Percentiles rank a stretch among this genome's conserved stretches.
Conservation (phyloP, 208 protist genomes). For the Hexamita inflata region DNA sequence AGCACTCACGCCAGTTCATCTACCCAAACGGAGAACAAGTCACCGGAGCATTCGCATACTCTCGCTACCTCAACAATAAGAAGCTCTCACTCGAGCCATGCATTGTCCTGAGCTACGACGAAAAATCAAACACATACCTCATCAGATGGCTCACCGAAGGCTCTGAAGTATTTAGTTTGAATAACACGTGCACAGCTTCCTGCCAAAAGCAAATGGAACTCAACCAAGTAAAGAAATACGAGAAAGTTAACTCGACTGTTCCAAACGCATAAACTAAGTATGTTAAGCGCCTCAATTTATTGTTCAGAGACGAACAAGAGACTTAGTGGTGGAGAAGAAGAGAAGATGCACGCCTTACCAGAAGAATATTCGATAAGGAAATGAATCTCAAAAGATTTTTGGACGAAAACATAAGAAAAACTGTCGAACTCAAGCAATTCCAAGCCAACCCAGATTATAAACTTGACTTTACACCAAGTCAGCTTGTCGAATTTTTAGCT, state of each 20-base stretch:
- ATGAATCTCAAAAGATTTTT: neutral
- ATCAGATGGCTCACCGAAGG: neutral
- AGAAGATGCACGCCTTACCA: neutral
- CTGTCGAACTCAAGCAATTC: neutral
- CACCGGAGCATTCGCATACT: neutral
- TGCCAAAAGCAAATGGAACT: no score
- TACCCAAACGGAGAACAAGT: neutral
- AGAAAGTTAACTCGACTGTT: no score
- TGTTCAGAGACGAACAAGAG: conserved; percentile 16
- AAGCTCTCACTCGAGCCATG: neutral
- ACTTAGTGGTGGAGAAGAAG: conserved; percentile 12
- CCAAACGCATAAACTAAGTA: no score
- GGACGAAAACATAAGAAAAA: neutral
- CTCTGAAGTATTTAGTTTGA: neutral
- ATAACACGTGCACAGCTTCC: no score
- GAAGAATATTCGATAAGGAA: neutral
- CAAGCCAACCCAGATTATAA: neutral
- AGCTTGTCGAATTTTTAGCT: neutral
- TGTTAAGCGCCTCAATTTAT: conserved; percentile 16
- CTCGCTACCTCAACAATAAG: neutral
- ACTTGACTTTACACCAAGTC: neutral
- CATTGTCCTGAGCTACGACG: neutral
- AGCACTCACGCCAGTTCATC: neutral
- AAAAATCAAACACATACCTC: neutral
- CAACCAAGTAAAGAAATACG: no score